phyloP scores from a whole-genome alignment of 176 grass and related monocot genomes.

The Paspalum notatum region DNA sequence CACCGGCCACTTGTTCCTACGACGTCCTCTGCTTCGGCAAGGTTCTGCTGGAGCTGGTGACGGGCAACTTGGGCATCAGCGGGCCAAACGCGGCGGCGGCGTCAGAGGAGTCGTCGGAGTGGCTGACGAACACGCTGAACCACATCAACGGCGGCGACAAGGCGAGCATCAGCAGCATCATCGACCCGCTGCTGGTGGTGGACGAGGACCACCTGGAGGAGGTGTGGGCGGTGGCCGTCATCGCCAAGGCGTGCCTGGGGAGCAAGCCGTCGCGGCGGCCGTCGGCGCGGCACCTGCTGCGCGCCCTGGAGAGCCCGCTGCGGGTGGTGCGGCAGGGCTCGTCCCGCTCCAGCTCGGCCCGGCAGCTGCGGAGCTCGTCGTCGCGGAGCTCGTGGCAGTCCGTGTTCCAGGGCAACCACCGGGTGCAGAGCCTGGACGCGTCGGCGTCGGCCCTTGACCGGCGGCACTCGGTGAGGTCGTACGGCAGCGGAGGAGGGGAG shows the following conservation, averaged over 20 bases:
- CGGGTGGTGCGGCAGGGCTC: slow-evolving; percentile 58
- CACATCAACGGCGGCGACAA: slow-evolving; percentile 60
- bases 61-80: slow-evolving; percentile 75
- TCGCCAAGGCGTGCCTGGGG: slow-evolving; percentile 82
- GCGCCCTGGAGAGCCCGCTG: slow-evolving; percentile 77
- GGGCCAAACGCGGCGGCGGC: slow-evolving; percentile 42
- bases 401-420: slow-evolving; percentile 47
- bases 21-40: slow-evolving; percentile 95
- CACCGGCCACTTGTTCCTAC: slow-evolving; percentile 70
- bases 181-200: slow-evolving; percentile 67
- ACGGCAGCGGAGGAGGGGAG: slow-evolving; percentile 42
- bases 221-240: slow-evolving; percentile 82
- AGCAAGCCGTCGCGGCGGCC: slow-evolving; percentile 70
- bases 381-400: slow-evolving; percentile 78
- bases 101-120: slow-evolving; percentile 65
- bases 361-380: slow-evolving; percentile 57
- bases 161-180: slow-evolving; percentile 48
- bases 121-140: slow-evolving; percentile 51
- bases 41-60: slow-evolving; percentile 87
- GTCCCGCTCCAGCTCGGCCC: slow-evolving; percentile 41
- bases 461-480: slow-evolving; percentile 53
- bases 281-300: slow-evolving; percentile 63
- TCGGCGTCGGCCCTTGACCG: slow-evolving; percentile 38
- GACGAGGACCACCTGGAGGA: slow-evolving; percentile 96
- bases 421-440: slow-evolving; percentile 53